phyloP scores from a whole-genome alignment of 2,329 filamentous ascomycete genomes.

The Arthroderma sp. region DNA sequence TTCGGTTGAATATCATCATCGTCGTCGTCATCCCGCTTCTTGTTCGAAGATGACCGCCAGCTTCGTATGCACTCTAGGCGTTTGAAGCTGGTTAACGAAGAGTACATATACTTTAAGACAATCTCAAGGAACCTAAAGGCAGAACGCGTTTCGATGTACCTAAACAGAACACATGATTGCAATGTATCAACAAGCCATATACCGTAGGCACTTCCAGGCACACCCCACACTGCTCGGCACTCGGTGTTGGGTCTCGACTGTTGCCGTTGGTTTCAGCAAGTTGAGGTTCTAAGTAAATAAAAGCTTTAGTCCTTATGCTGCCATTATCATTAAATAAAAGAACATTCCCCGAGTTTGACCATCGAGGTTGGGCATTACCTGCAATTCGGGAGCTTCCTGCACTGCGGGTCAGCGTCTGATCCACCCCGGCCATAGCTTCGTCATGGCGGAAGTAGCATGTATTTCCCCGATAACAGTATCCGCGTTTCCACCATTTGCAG shows the following conservation, averaged over 20 bases:
- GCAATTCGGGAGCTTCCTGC: not conserved
- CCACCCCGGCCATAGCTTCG: constrained; percentile 10
- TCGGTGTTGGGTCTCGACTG: not conserved
- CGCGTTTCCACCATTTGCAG: constrained; percentile 17
- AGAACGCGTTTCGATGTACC: constrained; percentile 10
- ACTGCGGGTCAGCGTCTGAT: not conserved
- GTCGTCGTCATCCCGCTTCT: constrained; percentile 9
- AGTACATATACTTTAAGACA: not conserved
- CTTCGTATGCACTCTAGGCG: constrained; percentile 16
- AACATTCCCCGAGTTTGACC: no score
- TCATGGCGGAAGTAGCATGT: constrained; percentile 16
- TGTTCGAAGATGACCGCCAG: constrained; percentile 15
- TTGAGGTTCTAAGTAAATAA: not conserved
- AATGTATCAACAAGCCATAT: constrained; percentile 17
- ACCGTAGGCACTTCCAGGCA: constrained; percentile 17
- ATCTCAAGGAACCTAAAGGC: not conserved
- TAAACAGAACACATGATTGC: constrained; percentile 20
- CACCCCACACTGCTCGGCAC: constrained; percentile 15
- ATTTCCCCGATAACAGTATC: constrained; percentile 14
- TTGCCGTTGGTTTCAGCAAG: no score
- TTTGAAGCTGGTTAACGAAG: not conserved
- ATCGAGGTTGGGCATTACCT: no score
- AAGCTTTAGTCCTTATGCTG: not conserved
- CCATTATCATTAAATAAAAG: no score
- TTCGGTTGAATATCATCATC: constrained; percentile 4